phyloP scores from a whole-genome alignment of 2,329 filamentous ascomycete genomes.

The Cladosporium sp. region DNA sequence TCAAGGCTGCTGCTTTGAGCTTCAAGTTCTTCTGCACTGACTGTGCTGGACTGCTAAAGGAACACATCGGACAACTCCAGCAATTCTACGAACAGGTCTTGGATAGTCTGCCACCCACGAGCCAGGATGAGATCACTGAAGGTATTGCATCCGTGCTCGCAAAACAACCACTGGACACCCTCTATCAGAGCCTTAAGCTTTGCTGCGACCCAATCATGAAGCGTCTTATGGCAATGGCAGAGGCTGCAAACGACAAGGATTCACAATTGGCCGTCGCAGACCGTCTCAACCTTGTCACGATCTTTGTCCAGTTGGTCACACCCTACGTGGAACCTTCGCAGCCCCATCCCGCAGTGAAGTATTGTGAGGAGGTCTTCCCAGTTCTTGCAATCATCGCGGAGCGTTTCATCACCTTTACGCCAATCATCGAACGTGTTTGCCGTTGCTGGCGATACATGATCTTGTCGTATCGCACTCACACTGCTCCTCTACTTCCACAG shows the following conservation, averaged over 20 bases:
- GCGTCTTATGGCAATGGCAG: slow-evolving; percentile 80
- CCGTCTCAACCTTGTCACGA: slow-evolving; percentile 85
- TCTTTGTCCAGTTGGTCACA: slow-evolving; percentile 74
- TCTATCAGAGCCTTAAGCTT: slow-evolving; percentile 80
- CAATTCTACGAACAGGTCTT: slow-evolving; percentile 88
- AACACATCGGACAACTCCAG: slow-evolving; percentile 80
- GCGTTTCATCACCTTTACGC: slow-evolving; percentile 78
- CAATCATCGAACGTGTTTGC: slow-evolving; percentile 90
- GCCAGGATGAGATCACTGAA: slow-evolving; percentile 94
- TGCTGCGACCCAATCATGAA: slow-evolving; percentile 90
- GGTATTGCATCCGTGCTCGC: slow-evolving; percentile 90
- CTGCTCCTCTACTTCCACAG: slow-evolving; percentile 75
- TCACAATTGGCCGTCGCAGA: slow-evolving; percentile 88
- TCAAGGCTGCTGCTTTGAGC: slow-evolving; percentile 84
- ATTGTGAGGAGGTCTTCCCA: slow-evolving; percentile 91
- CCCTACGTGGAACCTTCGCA: slow-evolving; percentile 69
- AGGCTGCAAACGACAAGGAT: slow-evolving; percentile 76
- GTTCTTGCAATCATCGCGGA: slow-evolving; percentile 81
- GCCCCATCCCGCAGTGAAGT: slow-evolving; percentile 88
- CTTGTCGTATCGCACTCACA: slow-evolving; percentile 87
- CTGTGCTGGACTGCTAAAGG: slow-evolving; percentile 80
- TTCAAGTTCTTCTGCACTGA: slow-evolving; percentile 98
- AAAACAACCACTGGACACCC: slow-evolving; percentile 73
- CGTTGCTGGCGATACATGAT: slow-evolving; percentile 97
- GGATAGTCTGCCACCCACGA: slow-evolving; percentile 76